Conservation (phyloP, 345 rosid genomes). For the Microcos paniculata region DNA sequence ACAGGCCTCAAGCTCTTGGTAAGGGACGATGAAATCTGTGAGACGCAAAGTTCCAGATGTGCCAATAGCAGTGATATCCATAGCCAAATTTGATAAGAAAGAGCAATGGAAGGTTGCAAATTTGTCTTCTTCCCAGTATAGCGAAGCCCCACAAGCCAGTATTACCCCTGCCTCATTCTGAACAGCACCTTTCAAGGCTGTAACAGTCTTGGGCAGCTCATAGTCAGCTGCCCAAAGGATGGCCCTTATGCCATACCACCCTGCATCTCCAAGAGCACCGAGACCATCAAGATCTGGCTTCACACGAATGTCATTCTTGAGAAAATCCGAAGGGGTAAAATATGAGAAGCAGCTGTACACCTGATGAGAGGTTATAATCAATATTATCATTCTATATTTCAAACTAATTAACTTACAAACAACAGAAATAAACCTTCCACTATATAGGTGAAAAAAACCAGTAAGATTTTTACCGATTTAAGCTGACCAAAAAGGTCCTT, state of each 20-base stretch:
- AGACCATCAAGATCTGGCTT: constrained; percentile 83
- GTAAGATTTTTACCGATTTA: constrained; percentile 36
- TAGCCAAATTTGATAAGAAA: constrained; percentile 68
- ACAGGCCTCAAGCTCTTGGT: constrained; percentile 56
- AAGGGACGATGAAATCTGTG: constrained; percentile 69
- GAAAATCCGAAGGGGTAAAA: constrained; percentile 46
- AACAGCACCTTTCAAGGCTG: constrained; percentile 48
- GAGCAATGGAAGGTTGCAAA: constrained; percentile 70
- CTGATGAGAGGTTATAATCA: constrained; percentile 32
- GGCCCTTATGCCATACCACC: constrained; percentile 77
- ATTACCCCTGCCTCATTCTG: constrained; percentile 63
- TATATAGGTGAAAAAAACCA: not conserved
- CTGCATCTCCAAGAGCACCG: constrained; percentile 88
- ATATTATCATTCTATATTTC: not conserved
- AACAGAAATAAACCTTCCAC: too few relatives aligned
- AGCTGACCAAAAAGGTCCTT: constrained; percentile 55
- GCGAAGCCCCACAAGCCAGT: constrained; percentile 66
- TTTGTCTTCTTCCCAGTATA: constrained; percentile 66
- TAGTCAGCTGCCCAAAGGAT: constrained; percentile 56
- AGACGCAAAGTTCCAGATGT: constrained; percentile 61
- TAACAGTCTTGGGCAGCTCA: constrained; percentile 59
- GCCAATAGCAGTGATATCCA: constrained; percentile 69
- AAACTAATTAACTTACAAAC: not conserved
- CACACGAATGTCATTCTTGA: constrained; percentile 68
- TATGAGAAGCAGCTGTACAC: constrained; percentile 61